Base-by-base conservation (phyloP, 2,329 filamentous ascomycete species). In the Xylariaceae sp. region DNA sequence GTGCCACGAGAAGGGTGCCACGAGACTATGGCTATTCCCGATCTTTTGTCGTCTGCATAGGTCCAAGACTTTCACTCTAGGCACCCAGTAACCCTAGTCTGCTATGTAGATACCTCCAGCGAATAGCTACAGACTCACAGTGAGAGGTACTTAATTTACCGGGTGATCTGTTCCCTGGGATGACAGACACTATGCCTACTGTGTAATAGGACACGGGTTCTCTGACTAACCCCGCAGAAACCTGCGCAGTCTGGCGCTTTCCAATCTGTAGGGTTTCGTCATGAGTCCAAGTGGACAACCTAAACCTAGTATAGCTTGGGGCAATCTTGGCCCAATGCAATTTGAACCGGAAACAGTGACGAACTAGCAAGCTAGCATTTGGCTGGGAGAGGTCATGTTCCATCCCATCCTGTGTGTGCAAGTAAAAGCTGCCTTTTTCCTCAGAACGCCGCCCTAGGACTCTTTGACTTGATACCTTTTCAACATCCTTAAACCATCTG, bases 231-330 rank as follows among this genome's bases (percentile, higher is more conserved):
- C 36, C 26, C 35, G 27, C 39, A 33, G 29, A 19, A 30, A 31
- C 30, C 17, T 16, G 39, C 33, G 31, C 29, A 32, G 17, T 33
- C 26, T 42, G 19, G 33, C 37, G 19, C 16, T 16, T 38, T 13
- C 12, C 26, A 28, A 41, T 38, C 39, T 41, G 35, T 39, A 41
- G 31, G 42, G 35, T 45, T 38, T 45, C 39, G 42, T 45, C 42
- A 45, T 41, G 38, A 32, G 34, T 24, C 35, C 21, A 31, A 34
- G 33, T 29, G 31, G 11, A 3, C 29, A 6, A 14, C 11, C 29
- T 31, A 15, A 13, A 28, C 5, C 26, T 31, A 11, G 29, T 15
- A 31, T 31, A n/a, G n/a, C n/a, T n/a, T 17, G 27, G 13, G 34
- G 33, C 24, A 38, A 38, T 30, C 40, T 34, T 14, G 29, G 33